Base-by-base conservation (phyloP, 2,329 filamentous ascomycete species). In the Pestalotiopsis fici region DNA sequence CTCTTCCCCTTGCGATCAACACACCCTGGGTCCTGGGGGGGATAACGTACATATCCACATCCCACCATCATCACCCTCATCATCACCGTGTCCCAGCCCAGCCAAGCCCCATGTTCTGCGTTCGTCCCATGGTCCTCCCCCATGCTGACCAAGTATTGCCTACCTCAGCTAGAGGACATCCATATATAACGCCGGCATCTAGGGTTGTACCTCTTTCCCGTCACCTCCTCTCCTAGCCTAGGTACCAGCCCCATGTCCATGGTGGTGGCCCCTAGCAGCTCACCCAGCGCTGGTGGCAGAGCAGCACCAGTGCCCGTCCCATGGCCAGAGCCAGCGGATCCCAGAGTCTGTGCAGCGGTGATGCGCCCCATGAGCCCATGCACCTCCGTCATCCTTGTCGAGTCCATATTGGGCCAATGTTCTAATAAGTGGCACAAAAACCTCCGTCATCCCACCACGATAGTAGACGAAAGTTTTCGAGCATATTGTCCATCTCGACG, bases 391-490 rank as follows among this genome's bases (percentile, higher is more conserved):
- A 74, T 73, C 75, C 74, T 74, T 71, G 72, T 73, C 72, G 71
- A 69, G 18, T 76, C 74, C 74, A 71, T 72, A 73, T 75, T 73
- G 71, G 71, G 71, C 75, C 72, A 75, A 76, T 75, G 73, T 76
- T 65, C 72, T 76, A 77, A 77, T 77, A 77, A 78, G 76, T 78
- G 74, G 74, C 76, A 78, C 76, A 75, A 77, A 77, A 77, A 73
- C 73, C 72, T 75, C 74, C 74, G 71, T 73, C 74, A 76, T 74
- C 73, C 73, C 73, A 74, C 72, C 70, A 70, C 73, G 71, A 74
- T 69, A 66, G 59, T 68, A 56, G 65, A 66, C 72, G 72, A 73
- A 73, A 27, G 28, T 55, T 59, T 59, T 65, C 37, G 63, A 59
- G 50, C 63, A 35, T 31, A 62, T 56, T 23, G 47, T 65, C 27